phyloP scores from a whole-genome alignment of 129 eudicot genomes.

The Silybum marianum region DNA sequence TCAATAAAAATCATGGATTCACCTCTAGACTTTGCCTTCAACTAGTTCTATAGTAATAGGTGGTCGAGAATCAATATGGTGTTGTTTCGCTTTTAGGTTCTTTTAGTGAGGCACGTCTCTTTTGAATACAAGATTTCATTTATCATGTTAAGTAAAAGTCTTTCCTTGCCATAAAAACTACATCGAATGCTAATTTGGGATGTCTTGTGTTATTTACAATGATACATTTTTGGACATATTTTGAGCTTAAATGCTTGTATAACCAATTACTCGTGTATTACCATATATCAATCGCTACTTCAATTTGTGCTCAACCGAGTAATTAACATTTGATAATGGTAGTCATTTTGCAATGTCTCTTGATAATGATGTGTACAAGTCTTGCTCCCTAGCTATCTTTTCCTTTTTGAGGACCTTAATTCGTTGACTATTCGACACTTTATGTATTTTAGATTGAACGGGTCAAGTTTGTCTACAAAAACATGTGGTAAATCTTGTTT shows the following conservation, averaged over 20 bases:
- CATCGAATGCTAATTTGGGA: background rate
- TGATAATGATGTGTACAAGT: conserved; percentile 81
- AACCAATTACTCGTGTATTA: conserved; percentile 18
- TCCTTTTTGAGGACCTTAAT: background rate
- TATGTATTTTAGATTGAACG: conserved; percentile 46
- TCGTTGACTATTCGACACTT: background rate
- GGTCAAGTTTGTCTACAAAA: conserved; percentile 92
- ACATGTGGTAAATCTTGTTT: conserved; percentile 90
- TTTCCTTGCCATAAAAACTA: background rate
- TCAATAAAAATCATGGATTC: too few species aligned
- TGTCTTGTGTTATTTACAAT: background rate
- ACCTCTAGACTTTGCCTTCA: background rate
- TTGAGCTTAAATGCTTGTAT: background rate
- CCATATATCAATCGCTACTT: conserved; percentile 81
- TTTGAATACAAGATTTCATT: background rate
- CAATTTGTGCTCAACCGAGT: conserved; percentile 76
- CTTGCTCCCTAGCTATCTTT: conserved; percentile 9
- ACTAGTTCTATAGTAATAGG: background rate
- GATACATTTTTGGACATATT: background rate
- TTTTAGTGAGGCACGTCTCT: background rate
- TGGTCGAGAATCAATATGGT: background rate
- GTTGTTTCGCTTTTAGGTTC: background rate
- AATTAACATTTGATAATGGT: conserved; percentile 93
- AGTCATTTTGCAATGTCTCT: conserved; percentile 90
- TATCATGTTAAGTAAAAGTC: background rate